Conservation (phyloP, 176 grass and related monocot species). For the Aegilops sharonensis region DNA sequence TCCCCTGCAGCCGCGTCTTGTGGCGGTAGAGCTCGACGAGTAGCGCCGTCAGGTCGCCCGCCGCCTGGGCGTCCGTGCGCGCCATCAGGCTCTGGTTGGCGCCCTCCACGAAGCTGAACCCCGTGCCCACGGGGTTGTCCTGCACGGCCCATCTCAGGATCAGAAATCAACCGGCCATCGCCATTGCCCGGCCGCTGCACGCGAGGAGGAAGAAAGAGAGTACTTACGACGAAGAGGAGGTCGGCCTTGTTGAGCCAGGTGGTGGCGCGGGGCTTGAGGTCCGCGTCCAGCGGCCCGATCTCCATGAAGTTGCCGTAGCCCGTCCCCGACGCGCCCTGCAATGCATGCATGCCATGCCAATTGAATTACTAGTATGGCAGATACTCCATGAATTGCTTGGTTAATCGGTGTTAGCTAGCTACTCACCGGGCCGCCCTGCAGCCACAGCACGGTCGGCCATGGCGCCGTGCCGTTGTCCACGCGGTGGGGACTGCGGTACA, state of each 20-base stretch:
- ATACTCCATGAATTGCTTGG: too few species aligned
- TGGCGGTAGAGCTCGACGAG: slow-evolving; percentile 44
- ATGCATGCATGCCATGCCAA: not conserved
- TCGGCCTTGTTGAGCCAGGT: slow-evolving; percentile 81
- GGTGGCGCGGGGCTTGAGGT: slow-evolving; percentile 57
- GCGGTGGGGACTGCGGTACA: slow-evolving; percentile 64
- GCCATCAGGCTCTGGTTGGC: slow-evolving; percentile 38
- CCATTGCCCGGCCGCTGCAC: too few species aligned
- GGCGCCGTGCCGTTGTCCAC: slow-evolving; percentile 40
- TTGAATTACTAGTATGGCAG: not conserved
- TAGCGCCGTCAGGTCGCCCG: slow-evolving; percentile 62
- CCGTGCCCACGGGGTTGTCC: slow-evolving; percentile 92
- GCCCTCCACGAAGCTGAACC: slow-evolving; percentile 89
- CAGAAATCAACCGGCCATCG: too few species aligned
- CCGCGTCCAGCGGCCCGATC: slow-evolving; percentile 70
- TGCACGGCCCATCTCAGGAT: not conserved
- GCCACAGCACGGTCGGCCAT: slow-evolving; percentile 93
- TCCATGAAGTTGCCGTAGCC: slow-evolving; percentile 89
- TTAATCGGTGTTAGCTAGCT: too few species aligned
- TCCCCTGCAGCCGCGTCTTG: slow-evolving; percentile 29
- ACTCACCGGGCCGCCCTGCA: slow-evolving; percentile 79
- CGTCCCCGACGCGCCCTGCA: slow-evolving; percentile 63
- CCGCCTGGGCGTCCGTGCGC: slow-evolving; percentile 64
- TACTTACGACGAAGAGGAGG: slow-evolving; percentile 75
- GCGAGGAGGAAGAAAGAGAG: not conserved